Evolutionary conservation across 208 protist genomes (phyloP).

Genomic region (Trypanosoma lewisi): DNA sequence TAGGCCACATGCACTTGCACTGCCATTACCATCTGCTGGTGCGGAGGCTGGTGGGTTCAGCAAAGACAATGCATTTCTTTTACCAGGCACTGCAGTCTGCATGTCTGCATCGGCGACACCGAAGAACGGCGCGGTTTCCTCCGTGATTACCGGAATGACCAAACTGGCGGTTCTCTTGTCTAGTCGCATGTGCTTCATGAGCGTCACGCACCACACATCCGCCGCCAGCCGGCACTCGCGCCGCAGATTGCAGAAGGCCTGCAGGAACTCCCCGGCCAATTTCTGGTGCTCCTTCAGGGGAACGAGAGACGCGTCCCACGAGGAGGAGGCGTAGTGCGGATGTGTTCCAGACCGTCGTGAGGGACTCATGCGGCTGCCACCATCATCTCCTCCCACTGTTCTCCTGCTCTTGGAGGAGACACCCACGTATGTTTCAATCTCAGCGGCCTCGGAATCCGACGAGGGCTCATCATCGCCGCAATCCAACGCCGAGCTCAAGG

Average conservation of each 20-base stretch:
- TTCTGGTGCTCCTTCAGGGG: neutral
- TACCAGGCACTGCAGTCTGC: neutral
- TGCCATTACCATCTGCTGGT: too few relatives aligned
- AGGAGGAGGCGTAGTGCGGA: neutral
- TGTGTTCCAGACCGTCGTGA: neutral
- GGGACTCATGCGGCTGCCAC: neutral
- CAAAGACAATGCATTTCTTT: neutral
- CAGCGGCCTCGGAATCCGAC: neutral
- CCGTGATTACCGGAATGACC: conserved; percentile 18
- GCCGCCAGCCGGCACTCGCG: conserved; percentile 32
- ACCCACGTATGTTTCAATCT: neutral
- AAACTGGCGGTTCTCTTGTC: conserved; percentile 27
- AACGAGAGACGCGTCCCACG: neutral
- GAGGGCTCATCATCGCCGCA: conserved; percentile 2
- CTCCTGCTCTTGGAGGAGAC: neutral
- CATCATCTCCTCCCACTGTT: neutral
- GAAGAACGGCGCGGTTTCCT: conserved; percentile 25
- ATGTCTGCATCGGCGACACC: neutral
- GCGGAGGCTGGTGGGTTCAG: neutral
- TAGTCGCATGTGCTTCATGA: conserved; percentile 31
- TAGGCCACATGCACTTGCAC: too few relatives aligned
- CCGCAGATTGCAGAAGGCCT: conserved; percentile 40
- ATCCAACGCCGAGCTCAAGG: conserved; percentile 22
- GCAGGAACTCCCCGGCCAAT: conserved; percentile 23
- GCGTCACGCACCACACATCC: conserved; percentile 27